These are phyloP conservation scores for Pyrus communis DNA, from an alignment of 306 rosid genomes.

Conservation along the genomic window DNA sequence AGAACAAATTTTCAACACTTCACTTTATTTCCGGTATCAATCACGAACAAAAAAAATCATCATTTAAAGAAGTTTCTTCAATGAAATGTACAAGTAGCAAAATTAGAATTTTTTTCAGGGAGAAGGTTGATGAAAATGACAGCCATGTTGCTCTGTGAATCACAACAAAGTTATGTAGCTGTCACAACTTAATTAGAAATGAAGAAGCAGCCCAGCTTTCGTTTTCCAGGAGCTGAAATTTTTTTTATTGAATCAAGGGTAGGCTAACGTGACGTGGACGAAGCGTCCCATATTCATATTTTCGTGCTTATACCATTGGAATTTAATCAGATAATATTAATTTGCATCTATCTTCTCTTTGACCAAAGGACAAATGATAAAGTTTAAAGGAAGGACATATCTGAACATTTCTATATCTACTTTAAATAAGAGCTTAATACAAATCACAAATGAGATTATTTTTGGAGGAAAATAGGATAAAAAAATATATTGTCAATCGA, in stretches of 20 bases:
- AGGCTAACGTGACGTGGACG: background rate
- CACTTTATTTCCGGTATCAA: background rate
- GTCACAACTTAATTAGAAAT: background rate
- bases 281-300: background rate
- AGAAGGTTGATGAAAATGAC: background rate
- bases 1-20: background rate
- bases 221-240: constrained; percentile 1
- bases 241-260: background rate
- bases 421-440: no score
- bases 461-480: no score
- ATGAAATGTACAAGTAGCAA: background rate
- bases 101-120: background rate
- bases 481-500: no score
- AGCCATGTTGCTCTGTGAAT: background rate
- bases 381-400: background rate
- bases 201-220: background rate
- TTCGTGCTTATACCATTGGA: background rate
- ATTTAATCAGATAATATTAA: background rate
- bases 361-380: background rate
- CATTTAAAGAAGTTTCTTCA: background rate
- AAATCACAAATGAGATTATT: no score
- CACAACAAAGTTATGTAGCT: background rate
- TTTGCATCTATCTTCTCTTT: background rate
- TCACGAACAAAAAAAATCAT: background rate
- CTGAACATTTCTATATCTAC: background rate